Percentiles rank a stretch among this genome's conserved stretches.
Evolutionary conservation across 1,284 basidiomycete genomes (phyloP).

Genomic region (Malassezia psittaci): DNA sequence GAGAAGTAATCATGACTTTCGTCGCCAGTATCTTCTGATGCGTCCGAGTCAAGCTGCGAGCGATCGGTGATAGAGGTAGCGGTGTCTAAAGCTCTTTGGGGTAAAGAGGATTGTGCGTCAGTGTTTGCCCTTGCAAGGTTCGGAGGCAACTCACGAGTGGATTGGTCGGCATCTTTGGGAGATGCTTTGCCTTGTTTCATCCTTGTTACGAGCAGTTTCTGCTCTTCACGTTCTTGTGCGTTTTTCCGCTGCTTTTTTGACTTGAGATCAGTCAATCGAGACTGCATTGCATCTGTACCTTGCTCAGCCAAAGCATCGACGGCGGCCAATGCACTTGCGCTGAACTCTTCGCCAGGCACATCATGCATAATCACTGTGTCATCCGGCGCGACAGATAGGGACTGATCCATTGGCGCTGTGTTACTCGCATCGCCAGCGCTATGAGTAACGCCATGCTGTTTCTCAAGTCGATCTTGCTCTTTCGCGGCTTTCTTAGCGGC

Average conservation of each 20-base stretch:
- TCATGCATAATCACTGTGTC: slow-evolving; percentile 16
- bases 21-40: not conserved
- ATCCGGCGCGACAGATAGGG: not conserved
- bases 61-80: not conserved
- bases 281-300: slow-evolving; percentile 10
- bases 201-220: slow-evolving; percentile 12
- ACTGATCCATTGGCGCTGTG: not conserved
- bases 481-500: slow-evolving; percentile 11
- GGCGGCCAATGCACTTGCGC: not conserved
- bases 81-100: not conserved
- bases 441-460: not conserved
- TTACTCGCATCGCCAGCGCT: not conserved
- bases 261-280: slow-evolving; percentile 13
- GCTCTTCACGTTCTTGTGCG: slow-evolving; percentile 15
- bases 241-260: slow-evolving; percentile 19
- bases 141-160: slow-evolving; percentile 1
- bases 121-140: not conserved
- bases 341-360: slow-evolving; percentile 3
- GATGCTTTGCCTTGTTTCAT: not conserved
- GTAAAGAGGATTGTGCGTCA: not conserved
- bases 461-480: slow-evolving; percentile 8
- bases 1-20: slow-evolving; percentile 12
- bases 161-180: not conserved
- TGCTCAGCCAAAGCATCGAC: slow-evolving; percentile 2
- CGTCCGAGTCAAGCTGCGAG: not conserved